Percentiles rank a stretch among this genome's conserved stretches.
These are phyloP conservation scores for Xerocomellus dryophilus DNA, from an alignment of 768 basidiomycete genomes.

Conservation along the genomic window DNA sequence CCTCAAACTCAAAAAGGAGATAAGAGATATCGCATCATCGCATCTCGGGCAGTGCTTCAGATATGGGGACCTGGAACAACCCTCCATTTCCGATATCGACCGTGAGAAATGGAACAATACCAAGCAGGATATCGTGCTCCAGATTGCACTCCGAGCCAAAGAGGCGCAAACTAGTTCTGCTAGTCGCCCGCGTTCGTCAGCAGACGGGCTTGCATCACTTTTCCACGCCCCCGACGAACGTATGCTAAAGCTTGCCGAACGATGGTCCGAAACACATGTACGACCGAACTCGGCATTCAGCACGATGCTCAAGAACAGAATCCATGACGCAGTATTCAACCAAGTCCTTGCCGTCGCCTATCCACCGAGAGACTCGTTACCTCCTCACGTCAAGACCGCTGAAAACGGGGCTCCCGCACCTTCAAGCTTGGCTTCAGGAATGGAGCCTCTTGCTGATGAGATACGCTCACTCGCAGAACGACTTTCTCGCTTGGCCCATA, in stretches of 20 bases:
- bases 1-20: conserved; percentile 65
- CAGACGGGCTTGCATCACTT: conserved; percentile 23
- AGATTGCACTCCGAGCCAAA: conserved; percentile 68
- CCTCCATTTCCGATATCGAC: conserved; percentile 36
- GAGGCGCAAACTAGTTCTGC: conserved; percentile 36
- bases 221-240: conserved; percentile 44
- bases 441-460: conserved; percentile 72
- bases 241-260: conserved; percentile 57
- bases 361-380: conserved; percentile 42
- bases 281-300: conserved; percentile 57
- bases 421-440: conserved; percentile 46
- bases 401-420: conserved; percentile 17
- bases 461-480: conserved; percentile 63
- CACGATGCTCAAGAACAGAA: conserved; percentile 56
- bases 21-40: conserved; percentile 60
- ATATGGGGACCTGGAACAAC: conserved; percentile 26
- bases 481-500: conserved; percentile 65
- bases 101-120: conserved; percentile 50
- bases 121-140: conserved; percentile 68
- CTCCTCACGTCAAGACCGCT: conserved; percentile 28
- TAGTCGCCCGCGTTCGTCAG: conserved; percentile 25
- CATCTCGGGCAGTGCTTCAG: conserved; percentile 61
- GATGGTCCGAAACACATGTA: conserved; percentile 72
- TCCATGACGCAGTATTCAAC: conserved; percentile 62
- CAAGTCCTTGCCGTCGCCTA: conserved; percentile 54